phyloP scores from a whole-genome alignment of 208 protist genomes.

The Entamoeba dispar region DNA sequence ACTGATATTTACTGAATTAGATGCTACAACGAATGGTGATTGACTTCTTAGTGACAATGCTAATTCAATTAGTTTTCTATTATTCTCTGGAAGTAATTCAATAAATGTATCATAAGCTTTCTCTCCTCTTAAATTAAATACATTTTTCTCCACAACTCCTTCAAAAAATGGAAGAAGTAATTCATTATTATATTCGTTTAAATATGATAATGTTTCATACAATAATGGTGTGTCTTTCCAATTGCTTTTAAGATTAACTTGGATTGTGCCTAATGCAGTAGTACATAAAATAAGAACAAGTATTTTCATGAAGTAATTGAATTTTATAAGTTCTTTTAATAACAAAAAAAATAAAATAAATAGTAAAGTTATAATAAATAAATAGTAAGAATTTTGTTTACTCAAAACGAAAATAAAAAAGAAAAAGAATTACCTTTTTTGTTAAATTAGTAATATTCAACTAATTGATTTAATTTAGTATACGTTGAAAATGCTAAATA shows the following conservation, averaged over 20 bases:
- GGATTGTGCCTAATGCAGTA: background rate
- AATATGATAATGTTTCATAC: background rate
- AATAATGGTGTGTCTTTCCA: background rate
- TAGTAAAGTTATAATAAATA: too few relatives aligned
- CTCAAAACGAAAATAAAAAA: too few relatives aligned
- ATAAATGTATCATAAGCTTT: background rate
- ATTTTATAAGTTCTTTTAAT: too few relatives aligned
- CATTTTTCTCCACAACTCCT: background rate
- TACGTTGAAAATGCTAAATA: background rate
- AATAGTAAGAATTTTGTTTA: too few relatives aligned
- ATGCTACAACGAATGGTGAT: background rate
- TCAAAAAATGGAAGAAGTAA: background rate
- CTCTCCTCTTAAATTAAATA: background rate
- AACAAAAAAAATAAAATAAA: too few relatives aligned
- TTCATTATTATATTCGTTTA: background rate
- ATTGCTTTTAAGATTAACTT: background rate
- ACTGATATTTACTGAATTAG: background rate
- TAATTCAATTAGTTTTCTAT: background rate
- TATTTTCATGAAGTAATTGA: too few relatives aligned
- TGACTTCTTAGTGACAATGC: background rate
- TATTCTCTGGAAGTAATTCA: background rate
- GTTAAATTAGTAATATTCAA: too few relatives aligned
- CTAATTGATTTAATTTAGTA: background rate
- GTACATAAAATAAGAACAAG: too few relatives aligned
- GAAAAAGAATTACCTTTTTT: too few relatives aligned